phyloP scores from a whole-genome alignment of 2,329 filamentous ascomycete species.

The Phoma sp. region DNA sequence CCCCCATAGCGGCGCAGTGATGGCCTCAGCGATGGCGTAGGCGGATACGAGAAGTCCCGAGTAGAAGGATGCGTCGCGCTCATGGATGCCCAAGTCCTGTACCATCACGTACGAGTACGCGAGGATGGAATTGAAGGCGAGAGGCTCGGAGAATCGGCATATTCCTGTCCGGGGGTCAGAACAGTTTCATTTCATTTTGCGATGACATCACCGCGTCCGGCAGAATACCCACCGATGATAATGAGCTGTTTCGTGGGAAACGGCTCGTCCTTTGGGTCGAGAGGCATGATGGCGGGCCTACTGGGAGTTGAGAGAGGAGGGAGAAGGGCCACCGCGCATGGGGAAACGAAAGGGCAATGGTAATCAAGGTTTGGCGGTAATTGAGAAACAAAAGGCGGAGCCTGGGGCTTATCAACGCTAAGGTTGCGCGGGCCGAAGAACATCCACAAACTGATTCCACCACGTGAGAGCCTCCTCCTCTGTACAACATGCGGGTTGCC shows the following conservation, averaged over 20 bases:
- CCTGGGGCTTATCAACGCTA: constrained; percentile 20
- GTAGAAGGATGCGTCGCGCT: constrained; percentile 73
- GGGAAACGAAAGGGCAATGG: constrained; percentile 16
- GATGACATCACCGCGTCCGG: constrained; percentile 22
- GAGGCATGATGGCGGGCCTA: constrained; percentile 34
- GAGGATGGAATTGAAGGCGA: constrained; percentile 92
- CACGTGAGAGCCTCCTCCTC: constrained; percentile 20
- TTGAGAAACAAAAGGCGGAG: constrained; percentile 18
- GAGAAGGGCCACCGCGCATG: constrained; percentile 22
- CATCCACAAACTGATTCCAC: constrained; percentile 15
- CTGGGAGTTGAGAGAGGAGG: constrained; percentile 18
- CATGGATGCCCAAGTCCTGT: constrained; percentile 45
- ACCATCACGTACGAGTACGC: constrained; percentile 66
- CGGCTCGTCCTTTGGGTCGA: constrained; percentile 43
- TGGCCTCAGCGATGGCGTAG: constrained; percentile 84
- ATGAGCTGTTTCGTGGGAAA: constrained; percentile 56
- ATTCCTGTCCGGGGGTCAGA: constrained; percentile 66
- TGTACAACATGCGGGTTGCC: constrained; percentile 26
- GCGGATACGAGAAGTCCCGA: constrained; percentile 84
- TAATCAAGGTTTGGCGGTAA: constrained; percentile 16
- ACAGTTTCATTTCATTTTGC: constrained; percentile 15
- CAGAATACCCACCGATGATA: constrained; percentile 46
- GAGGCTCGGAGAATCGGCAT: constrained; percentile 89
- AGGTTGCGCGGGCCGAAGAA: constrained; percentile 14
- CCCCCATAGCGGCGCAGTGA: constrained; percentile 72